Base-by-base conservation (phyloP, 2,329 filamentous ascomycete species). In the Pezicula neosporulosa region DNA sequence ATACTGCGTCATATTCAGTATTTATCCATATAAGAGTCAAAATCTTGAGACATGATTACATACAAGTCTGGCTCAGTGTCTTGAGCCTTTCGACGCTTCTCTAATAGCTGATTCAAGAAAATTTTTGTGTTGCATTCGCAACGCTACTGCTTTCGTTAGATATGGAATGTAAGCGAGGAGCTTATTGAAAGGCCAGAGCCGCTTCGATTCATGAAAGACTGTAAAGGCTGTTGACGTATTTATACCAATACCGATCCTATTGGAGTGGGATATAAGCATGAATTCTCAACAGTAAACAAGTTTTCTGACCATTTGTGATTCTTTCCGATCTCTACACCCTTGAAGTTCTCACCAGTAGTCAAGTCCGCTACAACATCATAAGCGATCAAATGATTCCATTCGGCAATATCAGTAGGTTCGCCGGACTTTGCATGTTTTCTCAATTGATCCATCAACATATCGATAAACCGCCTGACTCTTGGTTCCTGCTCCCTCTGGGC, bases 401-500 rank as follows among this genome's bases (percentile, higher is more conserved):
- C 13, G 6, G 35, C 35, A 37, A 37, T 37, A 37, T 37, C 35
- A 16, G 35, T 37, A 37, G 35, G 13, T 6, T 37, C 35, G 35
- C 35, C 35, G 3, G 35, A 13, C 16, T 37, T 37, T 16, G 18
- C 16, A 28, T 13, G 7, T 28, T 68, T 59, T 59, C 68, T 71
- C 36, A 49, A 37, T 45, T 52, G 49, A 15, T 43, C 37, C 8
- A 60, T 47, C 2, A 66, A 28, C 38, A 63, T 51, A 43, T 67
- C 60, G 4, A 62, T 61, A 36, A 68, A 68, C 6, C 47, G 47
- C 8, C 62, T 59, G 24, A 71, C 57, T 2, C 69, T 57, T 1
- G 56, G 48, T 48, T 70, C 66, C 45, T 72, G 64, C 13, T 59
- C 50, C 9, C 35, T 41, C 12, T 60, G 33, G 1, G 57, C 54